Evolutionary conservation across 192 early-diverging fungal genomes (phyloP).

Genomic region (Coemansia erecta): DNA sequence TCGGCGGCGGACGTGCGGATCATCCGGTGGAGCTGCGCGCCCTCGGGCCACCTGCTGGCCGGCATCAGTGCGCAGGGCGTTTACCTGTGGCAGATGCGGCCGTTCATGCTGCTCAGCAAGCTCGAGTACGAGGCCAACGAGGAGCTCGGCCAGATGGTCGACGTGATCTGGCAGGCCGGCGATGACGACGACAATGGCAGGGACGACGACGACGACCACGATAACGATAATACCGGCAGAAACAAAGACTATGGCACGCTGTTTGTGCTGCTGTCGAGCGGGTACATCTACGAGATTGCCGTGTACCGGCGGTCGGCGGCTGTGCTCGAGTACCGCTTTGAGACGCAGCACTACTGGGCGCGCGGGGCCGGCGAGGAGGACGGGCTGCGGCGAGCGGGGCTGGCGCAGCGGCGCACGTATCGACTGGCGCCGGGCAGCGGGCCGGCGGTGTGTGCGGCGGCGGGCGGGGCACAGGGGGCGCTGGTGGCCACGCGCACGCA

Average conservation of each 20-base stretch:
- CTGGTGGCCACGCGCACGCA: conserved; percentile 25
- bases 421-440: conserved; percentile 18
- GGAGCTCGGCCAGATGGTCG: conserved; percentile 41
- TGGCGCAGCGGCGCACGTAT: conserved; percentile 39
- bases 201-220: background rate
- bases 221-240: background rate
- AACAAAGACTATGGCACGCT: conserved; percentile 13
- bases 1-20: conserved; percentile 4
- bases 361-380: conserved; percentile 47
- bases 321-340: conserved; percentile 41
- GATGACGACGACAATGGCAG: conserved; percentile 1
- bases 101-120: conserved; percentile 43
- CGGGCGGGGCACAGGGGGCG: conserved; percentile 7
- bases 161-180: conserved; percentile 23
- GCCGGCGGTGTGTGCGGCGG: conserved; percentile 21
- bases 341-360: conserved; percentile 41
- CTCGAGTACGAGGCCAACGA: conserved; percentile 26
- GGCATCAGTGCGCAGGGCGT: conserved; percentile 34
- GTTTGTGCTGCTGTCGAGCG: conserved; percentile 27
- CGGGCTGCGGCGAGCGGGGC: conserved; percentile 22
- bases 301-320: conserved; percentile 22
- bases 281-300: conserved; percentile 35
- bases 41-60: conserved; percentile 25
- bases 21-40: conserved; percentile 28
- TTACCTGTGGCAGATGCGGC: conserved; percentile 43